Evolutionary conservation across 2,329 filamentous ascomycete species (phyloP), one percentile per base, ranked within the genome.

Genomic region (Fusarium sp.): DNA sequence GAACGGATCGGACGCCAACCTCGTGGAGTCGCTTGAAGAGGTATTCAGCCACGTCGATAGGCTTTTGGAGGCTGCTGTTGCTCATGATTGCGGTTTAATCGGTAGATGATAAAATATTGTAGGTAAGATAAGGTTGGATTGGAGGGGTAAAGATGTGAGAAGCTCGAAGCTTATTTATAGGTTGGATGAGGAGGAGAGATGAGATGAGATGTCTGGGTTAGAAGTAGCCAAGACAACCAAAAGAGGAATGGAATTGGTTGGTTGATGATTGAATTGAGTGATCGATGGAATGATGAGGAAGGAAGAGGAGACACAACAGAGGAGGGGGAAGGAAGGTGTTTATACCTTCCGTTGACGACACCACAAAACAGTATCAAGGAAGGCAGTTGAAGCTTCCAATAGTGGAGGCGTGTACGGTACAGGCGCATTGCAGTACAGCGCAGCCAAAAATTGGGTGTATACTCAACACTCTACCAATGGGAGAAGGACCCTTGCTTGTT

Each of bases 1-100:
- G 89, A 57, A 92, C 81, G 12, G 88, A 90, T 54, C 85, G 82
- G 33, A 91, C 84, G 31, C 89, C 89, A 36, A 91, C 79, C 75
- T 92, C 85, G 67, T 86, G 81, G 15, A 92, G 83, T 56, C 90
- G 83, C 45, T 81, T 85, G 76, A 91, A 91, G 73, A 92, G 84
- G 72, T 92, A 92, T 75, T 91, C 86, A 57, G 88, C 88, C 53
- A 91, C 86, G 64, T 90, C 86, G 30, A 87, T 75, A 38, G 85
- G 85, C 76, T 83, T 80, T 69, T 80, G 77, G 18, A 87, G 80
- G 64, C 51, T 69, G n/a, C 59, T 75, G 57, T 53, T 57, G 55
- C 67, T 70, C 67, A 70, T 70, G 62, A 37, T 68, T 69, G 58
- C 58, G 58, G 49, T 31, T 60, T 56, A 44, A 8, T 41, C 31